phyloP scores from a whole-genome alignment of 179 eudicot genomes.

The Nepenthes alata region DNA sequence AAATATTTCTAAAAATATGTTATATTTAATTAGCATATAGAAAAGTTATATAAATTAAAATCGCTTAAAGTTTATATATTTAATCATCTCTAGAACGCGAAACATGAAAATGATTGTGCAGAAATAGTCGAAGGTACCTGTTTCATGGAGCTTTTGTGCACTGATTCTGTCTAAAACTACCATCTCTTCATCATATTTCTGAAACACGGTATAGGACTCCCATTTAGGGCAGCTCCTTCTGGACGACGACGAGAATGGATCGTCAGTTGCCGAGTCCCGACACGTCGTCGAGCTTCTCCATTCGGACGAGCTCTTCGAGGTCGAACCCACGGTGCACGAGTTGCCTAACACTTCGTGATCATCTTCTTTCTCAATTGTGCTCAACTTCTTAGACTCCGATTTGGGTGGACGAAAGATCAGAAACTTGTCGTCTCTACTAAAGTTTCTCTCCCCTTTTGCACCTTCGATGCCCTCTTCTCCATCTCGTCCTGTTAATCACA shows the following conservation, averaged over 20 bases:
- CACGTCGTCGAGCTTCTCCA: constrained; percentile 83
- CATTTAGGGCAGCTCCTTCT: constrained; percentile 85
- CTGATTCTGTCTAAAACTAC: constrained; percentile 60
- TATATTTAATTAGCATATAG: neutral
- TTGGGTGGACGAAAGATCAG: constrained; percentile 30
- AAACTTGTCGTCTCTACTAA: constrained; percentile 36
- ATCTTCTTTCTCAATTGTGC: constrained; percentile 17
- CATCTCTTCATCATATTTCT: constrained; percentile 95
- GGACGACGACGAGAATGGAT: constrained; percentile 80
- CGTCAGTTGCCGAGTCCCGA: constrained; percentile 59
- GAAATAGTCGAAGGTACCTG: constrained; percentile 30
- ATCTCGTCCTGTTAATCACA: constrained; percentile 10
- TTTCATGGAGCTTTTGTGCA: constrained; percentile 84
- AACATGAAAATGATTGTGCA: neutral
- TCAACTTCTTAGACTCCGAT: constrained; percentile 26
- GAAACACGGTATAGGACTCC: constrained; percentile 88
- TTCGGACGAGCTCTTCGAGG: constrained; percentile 80
- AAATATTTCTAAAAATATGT: neutral
- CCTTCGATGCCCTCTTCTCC: constrained; percentile 4
- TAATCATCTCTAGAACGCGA: neutral
- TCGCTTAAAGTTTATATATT: no score
- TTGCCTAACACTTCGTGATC: constrained; percentile 44
- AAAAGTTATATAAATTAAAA: no score
- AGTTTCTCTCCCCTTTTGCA: constrained; percentile 8
- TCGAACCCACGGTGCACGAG: constrained; percentile 65